Evolutionary conservation across 352 stramenopile genomes (phyloP).

Genomic region (Pythium guiyangense): DNA sequence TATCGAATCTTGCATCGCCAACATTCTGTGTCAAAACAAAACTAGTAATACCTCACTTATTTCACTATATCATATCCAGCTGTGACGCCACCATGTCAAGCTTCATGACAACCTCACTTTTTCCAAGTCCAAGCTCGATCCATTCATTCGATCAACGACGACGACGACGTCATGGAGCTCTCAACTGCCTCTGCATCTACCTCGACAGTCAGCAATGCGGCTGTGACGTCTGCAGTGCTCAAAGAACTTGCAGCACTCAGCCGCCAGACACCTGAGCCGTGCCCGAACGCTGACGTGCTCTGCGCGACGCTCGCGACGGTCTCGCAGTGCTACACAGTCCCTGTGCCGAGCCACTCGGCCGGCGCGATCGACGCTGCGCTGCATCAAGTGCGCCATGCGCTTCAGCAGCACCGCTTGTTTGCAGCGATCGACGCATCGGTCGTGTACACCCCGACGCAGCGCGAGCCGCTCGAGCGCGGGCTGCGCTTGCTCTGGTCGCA

Average conservation of each 20-base stretch:
- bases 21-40: no score
- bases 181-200: not conserved
- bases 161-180: not conserved
- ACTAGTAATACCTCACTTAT: no score
- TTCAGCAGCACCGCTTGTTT: slow-evolving; percentile 42
- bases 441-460: slow-evolving; percentile 21
- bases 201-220: slow-evolving; percentile 4
- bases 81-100: not conserved
- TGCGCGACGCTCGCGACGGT: slow-evolving; percentile 30
- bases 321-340: slow-evolving; percentile 41
- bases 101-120: no score
- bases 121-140: no score
- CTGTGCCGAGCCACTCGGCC: slow-evolving; percentile 32
- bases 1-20: not conserved
- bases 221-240: slow-evolving; percentile 9
- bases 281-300: slow-evolving; percentile 30
- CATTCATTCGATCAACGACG: no score
- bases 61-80: no score
- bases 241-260: slow-evolving; percentile 13
- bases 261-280: slow-evolving; percentile 3
- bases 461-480: slow-evolving; percentile 25
- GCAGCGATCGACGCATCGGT: slow-evolving; percentile 4
- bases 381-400: slow-evolving; percentile 26
- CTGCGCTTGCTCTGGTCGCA: slow-evolving; percentile 55
- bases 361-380: slow-evolving; percentile 35